phyloP scores from a whole-genome alignment of 805 yeast genomes.

The Candida taoyuanica region DNA sequence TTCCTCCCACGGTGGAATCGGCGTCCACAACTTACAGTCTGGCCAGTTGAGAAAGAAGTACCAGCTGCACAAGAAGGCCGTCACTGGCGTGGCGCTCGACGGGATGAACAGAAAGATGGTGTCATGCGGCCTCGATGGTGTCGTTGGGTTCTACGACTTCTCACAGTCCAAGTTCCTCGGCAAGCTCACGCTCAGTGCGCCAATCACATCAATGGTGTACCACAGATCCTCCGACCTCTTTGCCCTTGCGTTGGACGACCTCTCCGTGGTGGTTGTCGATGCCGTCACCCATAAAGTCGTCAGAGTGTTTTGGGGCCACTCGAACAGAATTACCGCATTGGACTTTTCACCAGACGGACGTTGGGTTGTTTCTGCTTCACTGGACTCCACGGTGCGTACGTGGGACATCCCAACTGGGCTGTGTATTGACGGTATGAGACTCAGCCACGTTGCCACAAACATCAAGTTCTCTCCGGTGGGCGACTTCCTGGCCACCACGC shows the following conservation, averaged over 20 bases:
- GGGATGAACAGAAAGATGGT: slow-evolving; percentile 88
- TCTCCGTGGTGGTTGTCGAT: slow-evolving; percentile 80
- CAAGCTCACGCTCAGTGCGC: slow-evolving; percentile 63
- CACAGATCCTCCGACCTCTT: slow-evolving; percentile 80
- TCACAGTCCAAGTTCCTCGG: slow-evolving; percentile 63
- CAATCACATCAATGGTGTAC: slow-evolving; percentile 71
- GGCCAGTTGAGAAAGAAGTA: slow-evolving; percentile 75
- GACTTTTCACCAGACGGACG: slow-evolving; percentile 95
- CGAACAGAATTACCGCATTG: slow-evolving; percentile 78
- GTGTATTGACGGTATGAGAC: slow-evolving; percentile 85
- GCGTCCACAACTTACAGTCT: slow-evolving; percentile 85
- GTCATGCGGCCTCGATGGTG: slow-evolving; percentile 84
- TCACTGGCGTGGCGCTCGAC: slow-evolving; percentile 86
- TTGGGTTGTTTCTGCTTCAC: slow-evolving; percentile 80
- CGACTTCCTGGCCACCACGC: slow-evolving; percentile 87
- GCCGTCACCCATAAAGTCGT: slow-evolving; percentile 75
- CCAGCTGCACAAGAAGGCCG: slow-evolving; percentile 67
- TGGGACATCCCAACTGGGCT: slow-evolving; percentile 98
- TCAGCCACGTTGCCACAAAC: slow-evolving; percentile 75
- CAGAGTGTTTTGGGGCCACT: slow-evolving; percentile 85
- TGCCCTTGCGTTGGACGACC: slow-evolving; percentile 83
- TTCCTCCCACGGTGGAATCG: slow-evolving; percentile 79
- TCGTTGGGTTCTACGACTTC: slow-evolving; percentile 84
- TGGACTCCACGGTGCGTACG: slow-evolving; percentile 86
- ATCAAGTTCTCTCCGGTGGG: slow-evolving; percentile 82